Base-by-base conservation (phyloP, 768 basidiomycete genomes). In the Leccinum uliginosum region DNA sequence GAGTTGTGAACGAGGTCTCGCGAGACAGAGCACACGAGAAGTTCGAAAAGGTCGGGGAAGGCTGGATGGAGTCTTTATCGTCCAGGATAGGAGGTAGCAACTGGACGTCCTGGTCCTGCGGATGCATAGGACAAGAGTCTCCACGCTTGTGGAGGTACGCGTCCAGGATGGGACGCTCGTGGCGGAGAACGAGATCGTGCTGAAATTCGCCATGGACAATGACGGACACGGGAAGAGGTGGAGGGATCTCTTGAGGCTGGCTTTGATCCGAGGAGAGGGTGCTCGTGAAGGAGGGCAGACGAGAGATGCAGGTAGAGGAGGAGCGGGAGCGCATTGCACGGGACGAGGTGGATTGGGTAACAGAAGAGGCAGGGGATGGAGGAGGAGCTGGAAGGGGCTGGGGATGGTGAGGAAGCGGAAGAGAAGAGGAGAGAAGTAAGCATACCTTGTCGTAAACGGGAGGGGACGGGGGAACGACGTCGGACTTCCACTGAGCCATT, bases 221-320 rank as follows among this genome's bases (percentile, higher is more conserved):
- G n/a, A 71, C 67, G 4, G 69, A 72, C 3, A 69, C 69, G 30
- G 69, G 70, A 0, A 66, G 53, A 0, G 71, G 70, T 0, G 61
- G 69, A 17, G 62, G 55, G 1, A 65, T 45, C 21, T 71, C 69
- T 35, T 62, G 67, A 0, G 71, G 63, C 2, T 63, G 62, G 30
- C 69, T 72, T 34, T 72, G 71, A 15, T 72, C 71, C 0, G 69
- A 71, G 3, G 71, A 71, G 57, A 71, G 65, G 9, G 71, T 71
- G 40, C 69, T 71, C 0, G 69, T 72, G 59, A 71, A 72, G 0
- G 69, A 71, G 17, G 71, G 69, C 0, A 71, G 65, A 53, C 69
- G 71, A 4, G 69, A 71, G 1, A 71, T 71, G 46, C 68, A 56
- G 19, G 56, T 67, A 0, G 71, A 71, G 0, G 71, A 72, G 0